A percentile compares a stretch with the other conserved stretches of the same genome.
phyloP scores from a whole-genome alignment of 2,329 filamentous ascomycete genomes.

The Davidsoniella neocaledoniae region DNA sequence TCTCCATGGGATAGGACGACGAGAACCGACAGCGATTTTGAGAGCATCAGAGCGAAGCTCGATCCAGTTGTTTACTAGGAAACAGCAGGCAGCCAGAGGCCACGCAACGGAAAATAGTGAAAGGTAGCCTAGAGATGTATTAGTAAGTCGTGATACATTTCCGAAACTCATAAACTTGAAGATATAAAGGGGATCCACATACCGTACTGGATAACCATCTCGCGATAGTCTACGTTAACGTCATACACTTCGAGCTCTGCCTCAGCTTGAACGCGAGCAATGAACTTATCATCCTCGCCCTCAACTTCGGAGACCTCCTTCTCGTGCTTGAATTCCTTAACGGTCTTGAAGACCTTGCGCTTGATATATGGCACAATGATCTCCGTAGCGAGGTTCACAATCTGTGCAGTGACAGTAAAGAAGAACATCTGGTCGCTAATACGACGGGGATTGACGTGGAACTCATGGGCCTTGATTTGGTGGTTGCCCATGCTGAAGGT shows the following conservation, averaged over 20 bases:
- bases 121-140: conserved; percentile 47
- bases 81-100: conserved; percentile 80
- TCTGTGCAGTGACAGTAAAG: conserved; percentile 84
- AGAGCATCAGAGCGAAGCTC: conserved; percentile 85
- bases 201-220: conserved; percentile 78
- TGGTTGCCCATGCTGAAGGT: conserved; percentile 62
- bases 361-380: conserved; percentile 74
- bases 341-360: conserved; percentile 59
- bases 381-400: conserved; percentile 76
- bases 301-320: conserved; percentile 43
- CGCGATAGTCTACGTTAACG: conserved; percentile 75
- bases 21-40: conserved; percentile 82
- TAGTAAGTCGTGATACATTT: background rate
- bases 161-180: background rate
- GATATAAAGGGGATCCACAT: conserved; percentile 15
- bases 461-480: conserved; percentile 46
- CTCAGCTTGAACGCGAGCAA: conserved; percentile 67
- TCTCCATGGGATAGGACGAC: conserved; percentile 75
- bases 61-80: conserved; percentile 90
- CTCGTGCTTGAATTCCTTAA: conserved; percentile 49
- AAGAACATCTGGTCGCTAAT: conserved; percentile 88
- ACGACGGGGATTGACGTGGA: conserved; percentile 67
- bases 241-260: conserved; percentile 72
- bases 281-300: conserved; percentile 58
- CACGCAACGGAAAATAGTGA: conserved; percentile 85